Base-by-base conservation (phyloP, 345 rosid species). In the Eucalyptus guilfoylei region DNA sequence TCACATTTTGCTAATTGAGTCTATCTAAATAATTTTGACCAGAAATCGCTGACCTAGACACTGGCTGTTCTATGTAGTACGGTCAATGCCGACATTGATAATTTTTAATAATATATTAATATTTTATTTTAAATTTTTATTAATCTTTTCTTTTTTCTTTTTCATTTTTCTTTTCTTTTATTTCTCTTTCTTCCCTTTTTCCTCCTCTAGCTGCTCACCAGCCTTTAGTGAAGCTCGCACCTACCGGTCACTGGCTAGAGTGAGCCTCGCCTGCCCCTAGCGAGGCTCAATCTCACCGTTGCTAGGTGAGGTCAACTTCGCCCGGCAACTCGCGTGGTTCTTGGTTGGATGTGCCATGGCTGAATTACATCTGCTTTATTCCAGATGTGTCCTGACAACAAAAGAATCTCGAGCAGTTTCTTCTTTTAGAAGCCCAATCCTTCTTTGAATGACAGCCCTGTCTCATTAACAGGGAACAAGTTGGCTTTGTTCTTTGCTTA, bases 361-460 rank as follows among this genome's bases (percentile, higher is more conserved):
- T 64, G 86, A 89, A 87, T 47, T 89, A 90, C 30, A 11, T 81
- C 34, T 87, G 37, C 67, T 85, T 87, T 54, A 83, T 93, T 89
- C 86, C 95, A 97, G 99, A 89, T 97, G 98, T 86, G 99, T 97
- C 80, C 91, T 97, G 87, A 97, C 99, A 5, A 99, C 99, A 92
- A 92, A 89, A 95, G 96, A 94, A 97, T 97, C 87, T 90, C 96
- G 93, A 92, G 94, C 99, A 96, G 99, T 98, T 96, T 87, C 32
- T 92, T 89, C 40, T 11, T 69, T 30, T 45, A 8, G 42, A 52
- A 47, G 62, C 87, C 5, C 17, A 50, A 86, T 37, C 67, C 14
- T 86, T 49, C 44, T 52, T 21, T 8, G 14, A 21, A 34, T 42
- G 67, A 86, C 64, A 13, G 30, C 44, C 45, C n/a, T 86, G 26